Base-by-base conservation (phyloP, 1,284 basidiomycete genomes). In the Puccinia hordei region DNA sequence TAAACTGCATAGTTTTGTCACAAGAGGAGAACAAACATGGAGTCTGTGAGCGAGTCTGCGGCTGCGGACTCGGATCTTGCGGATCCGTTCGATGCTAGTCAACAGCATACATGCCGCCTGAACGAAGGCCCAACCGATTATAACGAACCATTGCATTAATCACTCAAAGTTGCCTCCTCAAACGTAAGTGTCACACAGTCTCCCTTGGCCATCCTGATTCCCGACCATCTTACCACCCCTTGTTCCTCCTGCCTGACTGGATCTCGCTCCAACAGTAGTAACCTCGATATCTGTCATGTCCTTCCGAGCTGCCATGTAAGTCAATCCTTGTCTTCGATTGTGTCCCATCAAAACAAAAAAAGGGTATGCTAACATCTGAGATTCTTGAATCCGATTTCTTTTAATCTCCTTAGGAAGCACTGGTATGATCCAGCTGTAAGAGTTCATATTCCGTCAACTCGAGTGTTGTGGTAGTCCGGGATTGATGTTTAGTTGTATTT, bases 351-450 rank as follows among this genome's bases (percentile, higher is more conserved):
- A 65, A 41, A 38, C 22, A 12, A 6, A 12, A 38, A 22, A 17
- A 22, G 30, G 5, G 0, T 38, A 44, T n/a, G 9, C 22, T 59
- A 59, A 12, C 6, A 4, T 41, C 38, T 41, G 38, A 41, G 38
- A 41, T 27, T n/a, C 27, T 27, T 33, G 57, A 59, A 17, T 73
- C 53, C 22, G 27, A 30, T 41, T 53, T 22, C 13, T 38, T 15
- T 55, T 27, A 5, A 27, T 30, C n/a, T 27, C 9, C 46, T 44
- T 24, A 76, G 73, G 73, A 77, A 77, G 55, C 61, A 77, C 38
- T 77, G 75, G 75, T 77, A 77, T 33, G 75, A 77, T 30, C 75
- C 75, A 17, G 75, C 75, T 13, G 75, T 77, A 69, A 69, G 24
- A 57, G 9, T n/a, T 12, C 35, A 44, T 46, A 69, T 73, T 27